A percentile compares a stretch with the other conserved stretches of the same genome.
Conservation (phyloP, 1,284 basidiomycete genomes). For the Blastosporella zonata region DNA sequence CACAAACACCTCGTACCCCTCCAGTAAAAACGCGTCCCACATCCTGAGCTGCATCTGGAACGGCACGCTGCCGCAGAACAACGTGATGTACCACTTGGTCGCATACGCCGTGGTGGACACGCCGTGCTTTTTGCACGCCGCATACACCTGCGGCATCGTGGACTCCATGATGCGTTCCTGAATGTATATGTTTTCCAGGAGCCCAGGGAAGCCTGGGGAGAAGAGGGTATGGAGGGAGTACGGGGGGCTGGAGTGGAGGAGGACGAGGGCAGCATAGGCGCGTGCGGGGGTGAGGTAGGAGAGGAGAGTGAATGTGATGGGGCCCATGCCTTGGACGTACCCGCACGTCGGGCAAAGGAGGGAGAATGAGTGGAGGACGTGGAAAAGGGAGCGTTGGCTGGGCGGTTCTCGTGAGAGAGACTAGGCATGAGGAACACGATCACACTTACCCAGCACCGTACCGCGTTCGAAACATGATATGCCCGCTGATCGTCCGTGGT, state of each 20-base stretch:
- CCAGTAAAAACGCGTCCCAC: constrained; percentile 92
- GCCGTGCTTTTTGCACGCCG: constrained; percentile 81
- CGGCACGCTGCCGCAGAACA: constrained; percentile 94
- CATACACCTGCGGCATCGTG: constrained; percentile 87
- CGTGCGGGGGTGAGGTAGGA: constrained; percentile 91
- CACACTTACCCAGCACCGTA: constrained; percentile 85
- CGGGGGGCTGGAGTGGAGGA: constrained; percentile 69
- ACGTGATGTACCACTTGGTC: constrained; percentile 99
- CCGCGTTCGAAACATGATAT: constrained; percentile 91
- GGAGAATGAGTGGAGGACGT: constrained; percentile 91
- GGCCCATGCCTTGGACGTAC: constrained; percentile 99
- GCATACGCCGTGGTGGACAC: constrained; percentile 94
- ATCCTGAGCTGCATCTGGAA: constrained; percentile 92
- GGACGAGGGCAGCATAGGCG: constrained; percentile 81
- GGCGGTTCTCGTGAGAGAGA: background rate
- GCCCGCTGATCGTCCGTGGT: constrained; percentile 93
- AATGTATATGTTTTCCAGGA: constrained; percentile 92
- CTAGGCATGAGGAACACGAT: constrained; percentile 10
- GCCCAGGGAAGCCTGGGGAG: constrained; percentile 91
- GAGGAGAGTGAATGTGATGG: constrained; percentile 91
- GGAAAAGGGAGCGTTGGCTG: constrained; percentile 91
- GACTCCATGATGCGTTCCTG: constrained; percentile 85
- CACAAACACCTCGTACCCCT: constrained; percentile 88
- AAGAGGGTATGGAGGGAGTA: constrained; percentile 91
- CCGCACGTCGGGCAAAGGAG: constrained; percentile 85